phyloP scores from a whole-genome alignment of 148 eudicot genomes.

The Chenopodium formosanum region DNA sequence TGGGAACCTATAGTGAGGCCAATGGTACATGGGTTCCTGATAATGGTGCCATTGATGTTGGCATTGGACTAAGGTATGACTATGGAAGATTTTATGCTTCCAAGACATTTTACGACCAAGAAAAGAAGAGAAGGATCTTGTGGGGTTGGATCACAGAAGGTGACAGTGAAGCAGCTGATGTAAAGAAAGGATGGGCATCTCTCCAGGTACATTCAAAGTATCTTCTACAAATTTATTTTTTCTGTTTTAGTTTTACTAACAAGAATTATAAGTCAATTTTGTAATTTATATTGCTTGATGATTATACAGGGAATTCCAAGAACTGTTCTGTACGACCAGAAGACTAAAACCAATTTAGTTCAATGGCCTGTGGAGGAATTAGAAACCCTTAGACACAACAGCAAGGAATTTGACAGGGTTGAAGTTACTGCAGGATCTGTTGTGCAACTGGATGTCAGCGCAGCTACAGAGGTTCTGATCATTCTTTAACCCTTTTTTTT shows the following conservation, averaged over 20 bases:
- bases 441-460: slow-evolving; percentile 41
- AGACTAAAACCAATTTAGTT: slow-evolving; percentile 47
- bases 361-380: slow-evolving; percentile 70
- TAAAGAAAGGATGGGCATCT: slow-evolving; percentile 75
- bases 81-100: slow-evolving; percentile 77
- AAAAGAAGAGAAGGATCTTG: slow-evolving; percentile 58
- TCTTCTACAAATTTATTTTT: not conserved
- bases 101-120: slow-evolving; percentile 68
- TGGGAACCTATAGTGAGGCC: slow-evolving; percentile 55
- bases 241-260: not conserved
- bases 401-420: slow-evolving; percentile 35
- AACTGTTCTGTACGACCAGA: slow-evolving; percentile 46
- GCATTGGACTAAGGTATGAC: slow-evolving; percentile 66
- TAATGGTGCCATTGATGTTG: slow-evolving; percentile 57
- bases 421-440: slow-evolving; percentile 47
- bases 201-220: slow-evolving; percentile 44
- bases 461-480: slow-evolving; percentile 42
- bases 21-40: slow-evolving; percentile 60
- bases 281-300: not conserved
- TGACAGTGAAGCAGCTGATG: slow-evolving; percentile 60
- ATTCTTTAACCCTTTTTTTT: not conserved
- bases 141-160: slow-evolving; percentile 79
- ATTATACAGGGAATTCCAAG: slow-evolving; percentile 45
- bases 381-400: slow-evolving; percentile 38
- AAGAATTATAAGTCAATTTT: not conserved